Evolutionary conservation across 129 eudicot species (phyloP), one percentile per base, ranked within the genome.

Genomic region (Escallonia rubra): DNA sequence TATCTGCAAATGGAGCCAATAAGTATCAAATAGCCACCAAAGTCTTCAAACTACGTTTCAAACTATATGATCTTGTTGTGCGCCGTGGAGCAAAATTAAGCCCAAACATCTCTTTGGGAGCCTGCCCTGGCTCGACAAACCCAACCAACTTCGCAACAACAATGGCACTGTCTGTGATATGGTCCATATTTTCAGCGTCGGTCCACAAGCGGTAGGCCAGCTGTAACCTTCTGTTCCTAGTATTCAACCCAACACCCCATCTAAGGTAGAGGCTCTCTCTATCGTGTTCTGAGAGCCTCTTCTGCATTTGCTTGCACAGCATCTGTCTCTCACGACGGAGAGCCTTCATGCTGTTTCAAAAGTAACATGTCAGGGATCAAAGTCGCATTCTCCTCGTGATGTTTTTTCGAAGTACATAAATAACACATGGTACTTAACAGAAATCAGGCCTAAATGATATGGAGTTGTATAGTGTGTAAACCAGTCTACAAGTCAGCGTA

Each of bases 61-160:
- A 84, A 63, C 82, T 86, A 68, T 75, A 84, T 13, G 85, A 68
- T 82, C 78, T 81, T 41, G 78, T 81, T 41, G 89, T 63, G 42
- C 61, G 43, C 49, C 66, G 71, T 51, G 95, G 89, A 34, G 90
- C 71, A 77, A 89, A 81, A 58, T 89, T 86, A 3, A 93, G 83
- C 44, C 88, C 95, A 64, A 93, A 86, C 87, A 89, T 80, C 75
- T 87, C 99, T 67, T 86, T 93, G 9, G 90, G 87, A 56, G 87
- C 82, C 70, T 86, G 83, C 23, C 69, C 83, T 3, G 79, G 80
- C 66, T 93, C 85, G 2, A 68, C 65, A 41, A 93, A 80, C 45
- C 96, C 88, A 45, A 78, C 84, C 60, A 93, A 73, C 79, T 86
- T 93, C 41, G 96, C 99, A 49, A 93, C 92, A 43, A 93, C 74